Base-by-base conservation (phyloP, 225 moss, liverwort and hornwort species). In the Sphagnum tenellum region DNA sequence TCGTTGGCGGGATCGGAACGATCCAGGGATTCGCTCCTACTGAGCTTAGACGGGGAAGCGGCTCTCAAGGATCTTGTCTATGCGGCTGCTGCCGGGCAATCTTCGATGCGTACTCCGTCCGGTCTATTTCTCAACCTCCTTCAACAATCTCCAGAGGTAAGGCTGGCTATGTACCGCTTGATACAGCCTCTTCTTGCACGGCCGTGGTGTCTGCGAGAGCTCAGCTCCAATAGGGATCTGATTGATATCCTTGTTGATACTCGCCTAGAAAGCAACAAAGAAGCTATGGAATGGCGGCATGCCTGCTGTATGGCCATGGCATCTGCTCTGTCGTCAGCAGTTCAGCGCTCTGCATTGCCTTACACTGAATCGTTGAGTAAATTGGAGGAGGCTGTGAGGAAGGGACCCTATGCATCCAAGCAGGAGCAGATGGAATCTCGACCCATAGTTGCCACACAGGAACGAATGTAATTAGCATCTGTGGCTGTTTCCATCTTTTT, bases 201-300 rank as follows among this genome's bases (percentile, higher is more conserved):
- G 11, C 61, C 77, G 13, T 86, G 86, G 86, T 86, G 83, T 66
- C 14, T 86, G 3, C 75, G 86, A 11, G 86, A 86, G 72, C 77
- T 86, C 14, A 77, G 72, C 48, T 69, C 74, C 8, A 74, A 76
- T 48, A 77, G 72, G 59, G 82, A 83, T 48, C n/a, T 86, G 72
- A 55, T 86, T 45, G 86, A 83, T 73, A 80, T 67, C 65, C 77
- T 86, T 12, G 47, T 83, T 57, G 86, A 86, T 12, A 74, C 86
- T 62, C 80, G 80, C 68, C 66, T 83, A 71, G 86, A 86, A 72
- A 78, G 49, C 12, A 73, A 60, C 55, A 86, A 86, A 68, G 86
- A 83, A n/a, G 69, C 77, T 48, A 83, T 86, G 83, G 86, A 83
- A 60, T 86, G 86, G 86, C 80, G 86, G 70, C 86, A 86, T 67